Base-by-base conservation (phyloP, 495 filamentous ascomycete species). In the Immersiella caudata region DNA sequence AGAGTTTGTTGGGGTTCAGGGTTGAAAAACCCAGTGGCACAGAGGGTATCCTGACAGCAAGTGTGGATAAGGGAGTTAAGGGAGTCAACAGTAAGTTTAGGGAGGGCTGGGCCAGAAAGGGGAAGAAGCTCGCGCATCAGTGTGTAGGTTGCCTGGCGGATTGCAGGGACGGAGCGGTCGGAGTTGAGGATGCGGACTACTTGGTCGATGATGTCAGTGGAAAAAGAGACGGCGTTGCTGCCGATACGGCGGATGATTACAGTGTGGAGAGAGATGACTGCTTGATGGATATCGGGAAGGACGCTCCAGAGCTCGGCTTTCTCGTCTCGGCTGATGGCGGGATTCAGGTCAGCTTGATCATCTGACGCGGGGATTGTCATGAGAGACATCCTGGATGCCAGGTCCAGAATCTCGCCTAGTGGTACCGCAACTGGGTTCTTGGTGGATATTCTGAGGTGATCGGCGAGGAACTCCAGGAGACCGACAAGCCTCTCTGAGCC, bases 261-360 rank as follows among this genome's bases (percentile, higher is more conserved):
- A 9, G 79, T 68, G 60, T 90, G 79, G 6, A 96, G 69, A 24
- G 82, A 79, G 64, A 95, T 78, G 40, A 86, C 85, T 14, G 90
- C 85, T 46, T 85, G 75, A 69, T 97, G 92, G 68, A 97, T 86
- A 24, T 85, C 82, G 27, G 93, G 92, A 6, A 97, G 78, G 35
- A 87, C 83, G 25, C 81, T 76, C 83, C 88, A 92, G 12, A 97
- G 80, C 52, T 84, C 83, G 68, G 94, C 91, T 67, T 89, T 86
- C 76, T 97, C 93, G 55, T 93, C 91, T 57, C 88, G 86, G 40
- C 87, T 80, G 67, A 96, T 87, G 71, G 90, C 87, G 22, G 85
- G 80, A 64, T 92, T 93, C 61, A 86, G 77, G 49, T 83, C 81
- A 14, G 84, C 69, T 63, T 62, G 73, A 67, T 71, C 77, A 35